phyloP scores from a whole-genome alignment of 1,284 basidiomycete genomes.

The Cystobasidium pallidum region DNA sequence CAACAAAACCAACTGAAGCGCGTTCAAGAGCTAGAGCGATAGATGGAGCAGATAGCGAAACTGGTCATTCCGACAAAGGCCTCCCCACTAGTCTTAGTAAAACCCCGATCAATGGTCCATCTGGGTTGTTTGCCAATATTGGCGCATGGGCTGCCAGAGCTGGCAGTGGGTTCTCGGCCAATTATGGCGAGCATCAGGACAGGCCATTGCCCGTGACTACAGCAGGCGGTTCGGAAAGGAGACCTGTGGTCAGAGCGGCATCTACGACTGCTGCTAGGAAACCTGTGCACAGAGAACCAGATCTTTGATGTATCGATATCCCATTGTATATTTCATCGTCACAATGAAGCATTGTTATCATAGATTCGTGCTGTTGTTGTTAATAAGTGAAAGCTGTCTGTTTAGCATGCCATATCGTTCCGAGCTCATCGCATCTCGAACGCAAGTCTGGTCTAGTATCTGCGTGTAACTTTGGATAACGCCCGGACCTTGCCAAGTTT shows the following conservation, averaged over 20 bases:
- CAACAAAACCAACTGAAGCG: slow-evolving; percentile 6
- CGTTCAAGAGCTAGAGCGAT: slow-evolving; percentile 7
- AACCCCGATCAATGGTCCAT: slow-evolving; percentile 9
- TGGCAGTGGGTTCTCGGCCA: slow-evolving; percentile 15
- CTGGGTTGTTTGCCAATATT: slow-evolving; percentile 34
- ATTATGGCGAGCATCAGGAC: slow-evolving; percentile 17
- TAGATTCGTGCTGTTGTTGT: neutral
- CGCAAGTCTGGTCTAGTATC: too few species aligned
- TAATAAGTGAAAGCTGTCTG: neutral
- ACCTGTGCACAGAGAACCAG: slow-evolving; percentile 11
- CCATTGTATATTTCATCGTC: neutral
- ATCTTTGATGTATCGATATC: neutral
- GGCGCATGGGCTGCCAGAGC: slow-evolving; percentile 40
- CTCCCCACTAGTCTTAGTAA: neutral
- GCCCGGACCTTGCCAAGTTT: too few species aligned
- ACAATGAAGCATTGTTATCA: neutral
- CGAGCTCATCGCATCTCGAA: too few species aligned
- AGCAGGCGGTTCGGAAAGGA: neutral
- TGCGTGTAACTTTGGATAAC: too few species aligned
- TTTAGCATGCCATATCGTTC: neutral
- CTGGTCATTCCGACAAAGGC: slow-evolving; percentile 7
- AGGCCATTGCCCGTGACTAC: neutral
- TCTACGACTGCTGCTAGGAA: slow-evolving; percentile 10
- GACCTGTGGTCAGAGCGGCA: neutral
- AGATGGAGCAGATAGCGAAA: slow-evolving; percentile 10